Evolutionary conservation across 2,329 filamentous ascomycete species (phyloP), one percentile per base, ranked within the genome.

Genomic region (Pyrenochaeta sp.): DNA sequence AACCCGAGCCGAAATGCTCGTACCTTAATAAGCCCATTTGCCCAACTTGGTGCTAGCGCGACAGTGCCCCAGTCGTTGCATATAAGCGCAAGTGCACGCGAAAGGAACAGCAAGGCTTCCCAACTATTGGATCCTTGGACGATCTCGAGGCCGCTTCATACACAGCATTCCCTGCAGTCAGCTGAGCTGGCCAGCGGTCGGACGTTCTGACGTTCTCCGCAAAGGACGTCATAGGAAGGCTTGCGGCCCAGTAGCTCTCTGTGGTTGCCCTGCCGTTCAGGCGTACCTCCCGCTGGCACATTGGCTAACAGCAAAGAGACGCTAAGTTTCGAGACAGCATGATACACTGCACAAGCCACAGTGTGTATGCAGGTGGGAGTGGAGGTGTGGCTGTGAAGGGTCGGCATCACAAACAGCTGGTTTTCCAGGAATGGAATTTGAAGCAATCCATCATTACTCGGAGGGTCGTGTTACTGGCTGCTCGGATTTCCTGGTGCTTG

Each of bases 21-120:
- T 38, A 38, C 30, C 40, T 38, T 42, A 30, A 47, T 41, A 27
- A 29, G 40, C 53, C 53, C 53, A 55, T 53, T 55, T 44, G 23
- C 53, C 53, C 27, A 35, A 43, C 43, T 45, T 35, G 38, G 44
- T 44, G 14, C 21, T 53, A 55, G 53, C 41, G 51, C 18, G 29
- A 18, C n/a, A 13, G 13, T 30, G 39, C 28, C 42, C 40, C 20
- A 17, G 35, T 41, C 17, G 30, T 14, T 51, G 41, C 44, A 45
- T 35, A 38, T 55, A 53, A 55, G 52, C 36, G 34, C 44, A 52
- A 37, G 39, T 42, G 43, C 30, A 41, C 29, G 15, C 47, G 32
- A 44, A 26, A 48, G 35, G n/a, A 20, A 14, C 21, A 23, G 15
- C 24, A 31, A 40, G 29, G 35, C 35, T 27, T 34, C 13, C 34